phyloP scores from a whole-genome alignment of 2,329 filamentous ascomycete genomes.

The Sporothrix protearum region DNA sequence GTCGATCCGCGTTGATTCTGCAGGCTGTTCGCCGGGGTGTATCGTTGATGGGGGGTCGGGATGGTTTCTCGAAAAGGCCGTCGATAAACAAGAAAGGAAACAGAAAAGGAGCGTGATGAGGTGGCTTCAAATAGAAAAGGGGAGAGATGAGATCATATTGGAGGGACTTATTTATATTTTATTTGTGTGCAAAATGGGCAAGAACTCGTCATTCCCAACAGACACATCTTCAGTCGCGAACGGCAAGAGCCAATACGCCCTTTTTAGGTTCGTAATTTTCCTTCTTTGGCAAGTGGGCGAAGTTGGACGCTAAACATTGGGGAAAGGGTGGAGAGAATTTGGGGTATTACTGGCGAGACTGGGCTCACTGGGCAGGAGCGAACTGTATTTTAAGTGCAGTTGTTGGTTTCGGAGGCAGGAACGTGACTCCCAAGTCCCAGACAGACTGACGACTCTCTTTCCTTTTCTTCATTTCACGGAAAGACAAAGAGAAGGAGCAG shows the following conservation, averaged over 20 bases:
- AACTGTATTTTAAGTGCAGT: too few relatives aligned
- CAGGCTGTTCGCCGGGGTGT: not conserved
- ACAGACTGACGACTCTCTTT: not conserved
- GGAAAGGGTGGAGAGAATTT: not conserved
- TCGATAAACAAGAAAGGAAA: not conserved
- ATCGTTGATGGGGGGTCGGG: not conserved
- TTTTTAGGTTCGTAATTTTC: slow-evolving; percentile 5
- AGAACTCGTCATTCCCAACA: not conserved
- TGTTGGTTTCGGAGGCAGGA: not conserved
- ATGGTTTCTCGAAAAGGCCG: not conserved
- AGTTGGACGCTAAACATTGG: not conserved
- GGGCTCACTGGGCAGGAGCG: not conserved
- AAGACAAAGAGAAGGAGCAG: not conserved
- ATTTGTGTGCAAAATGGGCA: not conserved
- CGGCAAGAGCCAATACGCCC: not conserved
- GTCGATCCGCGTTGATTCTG: slow-evolving; percentile 1
- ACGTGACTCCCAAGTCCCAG: not conserved
- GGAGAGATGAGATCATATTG: not conserved
- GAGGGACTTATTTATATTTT: too few relatives aligned
- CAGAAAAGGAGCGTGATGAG: not conserved
- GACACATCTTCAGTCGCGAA: not conserved
- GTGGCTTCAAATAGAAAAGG: not conserved
- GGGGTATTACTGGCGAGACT: not conserved
- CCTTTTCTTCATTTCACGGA: not conserved
- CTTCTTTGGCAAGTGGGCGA: not conserved